Evolutionary conservation across 2,329 filamentous ascomycete genomes (phyloP).

Genomic region (Coleophoma eucalyptorum): DNA sequence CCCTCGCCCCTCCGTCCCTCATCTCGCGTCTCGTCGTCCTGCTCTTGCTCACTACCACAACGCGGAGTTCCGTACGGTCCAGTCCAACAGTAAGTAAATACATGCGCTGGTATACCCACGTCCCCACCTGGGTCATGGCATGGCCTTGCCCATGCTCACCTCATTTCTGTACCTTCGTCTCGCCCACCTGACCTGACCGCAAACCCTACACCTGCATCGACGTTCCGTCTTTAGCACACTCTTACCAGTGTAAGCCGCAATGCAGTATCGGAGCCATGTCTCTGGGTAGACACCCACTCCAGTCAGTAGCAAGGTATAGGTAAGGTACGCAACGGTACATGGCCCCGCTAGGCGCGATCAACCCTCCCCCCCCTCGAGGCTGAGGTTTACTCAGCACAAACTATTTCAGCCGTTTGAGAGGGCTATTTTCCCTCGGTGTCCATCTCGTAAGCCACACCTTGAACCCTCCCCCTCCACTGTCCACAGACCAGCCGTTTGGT

Average conservation of each 20-base stretch:
- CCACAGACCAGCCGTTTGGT: constrained; percentile 21
- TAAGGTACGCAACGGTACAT: too few relatives aligned
- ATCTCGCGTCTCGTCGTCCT: too few relatives aligned
- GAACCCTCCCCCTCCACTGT: background rate
- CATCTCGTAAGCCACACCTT: constrained; percentile 7
- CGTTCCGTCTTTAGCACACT: background rate
- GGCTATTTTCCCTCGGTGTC: background rate
- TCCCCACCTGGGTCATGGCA: too few relatives aligned
- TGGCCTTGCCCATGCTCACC: background rate
- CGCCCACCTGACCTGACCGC: background rate
- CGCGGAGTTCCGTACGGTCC: too few relatives aligned
- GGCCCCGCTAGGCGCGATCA: too few relatives aligned
- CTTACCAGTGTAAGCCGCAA: background rate
- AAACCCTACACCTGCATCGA: background rate
- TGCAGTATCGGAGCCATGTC: background rate
- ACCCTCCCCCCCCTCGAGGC: constrained; percentile 13
- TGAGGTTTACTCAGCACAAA: constrained; percentile 23
- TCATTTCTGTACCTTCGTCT: background rate
- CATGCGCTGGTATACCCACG: too few relatives aligned
- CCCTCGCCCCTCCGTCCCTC: too few relatives aligned
- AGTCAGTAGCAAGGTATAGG: too few relatives aligned
- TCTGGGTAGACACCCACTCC: constrained; percentile 4
- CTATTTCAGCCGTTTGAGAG: constrained; percentile 20
- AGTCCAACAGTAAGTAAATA: too few relatives aligned
- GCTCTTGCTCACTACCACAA: too few relatives aligned